Evolutionary conservation across 2,329 filamentous ascomycete species (phyloP).

Genomic region (Fusarium setosum): DNA sequence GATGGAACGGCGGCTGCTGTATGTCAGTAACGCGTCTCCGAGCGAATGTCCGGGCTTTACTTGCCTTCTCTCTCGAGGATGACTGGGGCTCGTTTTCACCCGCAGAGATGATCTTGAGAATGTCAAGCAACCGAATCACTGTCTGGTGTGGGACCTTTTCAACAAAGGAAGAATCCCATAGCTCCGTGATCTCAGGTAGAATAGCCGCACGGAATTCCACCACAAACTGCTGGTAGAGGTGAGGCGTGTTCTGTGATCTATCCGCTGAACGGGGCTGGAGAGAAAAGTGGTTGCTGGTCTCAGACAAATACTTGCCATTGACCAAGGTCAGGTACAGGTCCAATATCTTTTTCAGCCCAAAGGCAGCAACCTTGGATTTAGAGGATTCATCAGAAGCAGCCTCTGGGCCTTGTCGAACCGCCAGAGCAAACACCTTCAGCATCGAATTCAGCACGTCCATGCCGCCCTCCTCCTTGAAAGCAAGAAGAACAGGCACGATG

Average conservation of each 20-base stretch:
- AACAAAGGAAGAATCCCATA: constrained; percentile 89
- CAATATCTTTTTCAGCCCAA: constrained; percentile 83
- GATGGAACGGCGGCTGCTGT: constrained; percentile 43
- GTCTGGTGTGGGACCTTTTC: constrained; percentile 83
- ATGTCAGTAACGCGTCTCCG: constrained; percentile 1
- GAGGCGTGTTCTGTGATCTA: constrained; percentile 53
- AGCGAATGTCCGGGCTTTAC: constrained; percentile 27
- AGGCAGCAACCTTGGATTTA: constrained; percentile 61
- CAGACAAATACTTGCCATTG: constrained; percentile 82
- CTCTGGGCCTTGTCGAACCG: constrained; percentile 43
- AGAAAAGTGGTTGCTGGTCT: constrained; percentile 72
- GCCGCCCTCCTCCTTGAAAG: constrained; percentile 86
- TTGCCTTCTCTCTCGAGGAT: constrained; percentile 70
- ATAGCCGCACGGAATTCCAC: constrained; percentile 87
- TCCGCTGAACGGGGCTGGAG: constrained; percentile 55
- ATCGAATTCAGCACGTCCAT: constrained; percentile 79
- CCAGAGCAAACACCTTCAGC: constrained; percentile 70
- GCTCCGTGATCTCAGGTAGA: constrained; percentile 77
- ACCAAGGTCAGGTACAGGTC: constrained; percentile 82
- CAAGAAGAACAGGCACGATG: constrained; percentile 82
- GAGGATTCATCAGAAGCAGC: constrained; percentile 61
- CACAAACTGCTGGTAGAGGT: constrained; percentile 77
- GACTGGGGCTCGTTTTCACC: constrained; percentile 79
- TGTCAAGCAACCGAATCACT: constrained; percentile 83
- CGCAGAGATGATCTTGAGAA: constrained; percentile 80